Evolutionary conservation across 805 yeast species (phyloP).

Genomic region (Myxozyma sirexii): DNA sequence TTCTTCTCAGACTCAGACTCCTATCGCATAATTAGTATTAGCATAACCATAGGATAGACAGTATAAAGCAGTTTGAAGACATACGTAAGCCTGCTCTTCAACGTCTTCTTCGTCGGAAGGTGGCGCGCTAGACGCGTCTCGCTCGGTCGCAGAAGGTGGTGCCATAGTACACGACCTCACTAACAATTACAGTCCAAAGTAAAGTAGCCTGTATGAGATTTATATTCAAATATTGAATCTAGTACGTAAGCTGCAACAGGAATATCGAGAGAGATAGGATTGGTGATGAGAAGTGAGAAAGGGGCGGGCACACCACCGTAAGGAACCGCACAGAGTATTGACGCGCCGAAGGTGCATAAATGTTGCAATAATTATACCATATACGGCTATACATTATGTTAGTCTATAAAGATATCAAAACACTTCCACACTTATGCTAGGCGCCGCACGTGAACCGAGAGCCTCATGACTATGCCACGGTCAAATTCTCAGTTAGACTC

Average conservation of each 20-base stretch:
- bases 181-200: neutral
- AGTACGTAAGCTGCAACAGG: too few relatives aligned
- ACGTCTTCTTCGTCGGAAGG: constrained; percentile 18
- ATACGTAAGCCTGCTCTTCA: constrained; percentile 13
- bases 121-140: constrained; percentile 24
- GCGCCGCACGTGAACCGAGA: neutral
- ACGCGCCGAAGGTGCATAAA: too few relatives aligned
- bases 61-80: neutral
- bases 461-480: neutral
- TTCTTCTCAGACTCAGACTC: constrained; percentile 10
- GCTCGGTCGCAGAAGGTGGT: constrained; percentile 14
- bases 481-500: neutral
- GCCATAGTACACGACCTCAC: neutral
- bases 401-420: too few relatives aligned
- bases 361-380: too few relatives aligned
- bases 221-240: neutral
- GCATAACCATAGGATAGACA: neutral
- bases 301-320: too few relatives aligned
- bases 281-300: neutral
- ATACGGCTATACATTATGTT: too few relatives aligned
- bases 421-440: too few relatives aligned
- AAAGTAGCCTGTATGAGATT: neutral
- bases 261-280: too few relatives aligned
- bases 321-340: neutral
- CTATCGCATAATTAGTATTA: neutral